A percentile compares a stretch with the other conserved stretches of the same genome.
Conservation (phyloP, 208 protist species). For the Angomonas deanei region DNA sequence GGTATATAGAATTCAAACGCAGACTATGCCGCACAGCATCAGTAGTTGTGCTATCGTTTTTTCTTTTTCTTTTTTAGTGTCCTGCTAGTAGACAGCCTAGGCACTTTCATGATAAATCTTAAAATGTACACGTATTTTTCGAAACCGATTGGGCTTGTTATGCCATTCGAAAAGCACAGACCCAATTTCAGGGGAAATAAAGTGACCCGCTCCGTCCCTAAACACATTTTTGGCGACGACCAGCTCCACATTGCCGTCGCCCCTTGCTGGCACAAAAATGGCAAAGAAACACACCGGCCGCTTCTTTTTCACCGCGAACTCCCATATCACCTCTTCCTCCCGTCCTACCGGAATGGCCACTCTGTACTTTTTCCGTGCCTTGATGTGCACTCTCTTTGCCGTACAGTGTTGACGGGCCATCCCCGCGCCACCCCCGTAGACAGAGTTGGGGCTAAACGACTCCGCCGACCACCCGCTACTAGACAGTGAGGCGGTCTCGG, state of each 20-base stretch:
- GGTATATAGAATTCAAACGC: too few relatives aligned
- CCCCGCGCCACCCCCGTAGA: neutral
- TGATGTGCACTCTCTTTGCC: conserved; percentile 19
- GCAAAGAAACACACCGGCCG: conserved; percentile 35
- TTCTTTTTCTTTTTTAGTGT: conserved; percentile 1
- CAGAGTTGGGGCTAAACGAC: neutral
- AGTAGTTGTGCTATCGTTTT: neutral
- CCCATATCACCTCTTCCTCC: conserved; percentile 53
- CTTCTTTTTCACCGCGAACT: conserved; percentile 37
- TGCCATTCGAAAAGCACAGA: conserved; percentile 58
- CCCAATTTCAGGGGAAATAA: conserved; percentile 26
- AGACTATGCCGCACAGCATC: too few relatives aligned
- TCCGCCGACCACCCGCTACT: neutral
- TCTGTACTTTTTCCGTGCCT: conserved; percentile 17
- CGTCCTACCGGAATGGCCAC: conserved; percentile 27
- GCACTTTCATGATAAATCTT: conserved; percentile 25
- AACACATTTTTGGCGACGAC: conserved; percentile 15
- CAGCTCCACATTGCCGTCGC: conserved; percentile 24
- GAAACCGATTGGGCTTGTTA: conserved; percentile 27
- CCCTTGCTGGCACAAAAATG: conserved; percentile 29
- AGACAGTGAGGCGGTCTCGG: neutral
- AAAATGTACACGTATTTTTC: conserved; percentile 17
- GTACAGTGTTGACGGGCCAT: conserved; percentile 15
- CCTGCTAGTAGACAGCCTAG: too few relatives aligned
- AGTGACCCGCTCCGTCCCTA: conserved; percentile 48